Evolutionary conservation across 139 green algal species (phyloP), one percentile per base, ranked within the genome.

Genomic region (Tetradesmus obliquus): DNA sequence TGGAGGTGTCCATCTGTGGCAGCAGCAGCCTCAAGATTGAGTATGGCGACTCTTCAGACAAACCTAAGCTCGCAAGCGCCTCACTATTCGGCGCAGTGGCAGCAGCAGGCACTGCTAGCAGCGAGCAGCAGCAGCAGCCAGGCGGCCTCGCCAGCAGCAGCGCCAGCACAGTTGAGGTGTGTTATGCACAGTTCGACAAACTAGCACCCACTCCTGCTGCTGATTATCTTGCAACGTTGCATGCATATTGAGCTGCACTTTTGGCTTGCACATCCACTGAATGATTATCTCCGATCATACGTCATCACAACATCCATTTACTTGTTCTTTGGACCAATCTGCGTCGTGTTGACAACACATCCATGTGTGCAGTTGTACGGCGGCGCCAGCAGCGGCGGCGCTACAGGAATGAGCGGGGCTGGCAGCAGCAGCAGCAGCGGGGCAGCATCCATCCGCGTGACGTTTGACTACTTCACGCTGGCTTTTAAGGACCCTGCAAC

Each of bases 21-120:
- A 24, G 5, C 62, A 81, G 32, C 32, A 62, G 15, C 24, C 84
- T 89, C 84, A 89, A 89, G 53, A 60, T 89, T 57, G 84, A 89
- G 32, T 81, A 89, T 66, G 62, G 84, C n/a, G 84, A 89, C 84
- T 51, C 84, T 19, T 79, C 24, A 12, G 84, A 89, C 62, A 81
- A 81, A 66, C 60, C 84, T 3, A 89, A 89, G 62, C 2, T 89
- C 4, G 57, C 84, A 13, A 55, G 84, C 84, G 72, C 55, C 24
- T n/a, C 57, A 60, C 22, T 88, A 12, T 24, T 62, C 32, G n/a
- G n/a, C n/a, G 51, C 57, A 32, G 24, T 20, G n/a, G 24, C 57
- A 57, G 57, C 84, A 88, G 57, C 57, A 88, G 32, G n/a, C 84
- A 88, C 7, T 20, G 32, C 57, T 17, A 54, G 17, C 84, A 88